These are phyloP conservation scores for Eucalyptus sideroxylon DNA, from an alignment of 345 rosid genomes.

Conservation along the genomic window DNA sequence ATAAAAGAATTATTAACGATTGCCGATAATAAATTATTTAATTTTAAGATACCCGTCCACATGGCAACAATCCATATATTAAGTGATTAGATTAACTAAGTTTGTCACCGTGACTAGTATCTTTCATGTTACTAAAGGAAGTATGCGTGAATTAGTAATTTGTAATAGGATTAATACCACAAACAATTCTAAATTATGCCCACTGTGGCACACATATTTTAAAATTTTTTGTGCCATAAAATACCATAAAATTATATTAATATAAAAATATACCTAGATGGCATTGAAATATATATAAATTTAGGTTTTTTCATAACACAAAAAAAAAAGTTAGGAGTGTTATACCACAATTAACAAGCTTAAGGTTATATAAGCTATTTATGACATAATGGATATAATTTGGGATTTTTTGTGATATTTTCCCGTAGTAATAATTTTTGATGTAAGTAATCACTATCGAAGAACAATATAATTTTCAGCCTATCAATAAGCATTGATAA, in stretches of 20 bases:
- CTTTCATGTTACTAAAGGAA: background rate
- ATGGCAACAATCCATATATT: background rate
- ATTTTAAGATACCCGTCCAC: background rate
- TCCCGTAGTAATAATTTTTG: too few relatives aligned
- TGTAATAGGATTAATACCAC: background rate
- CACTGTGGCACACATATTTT: background rate
- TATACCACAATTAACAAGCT: background rate
- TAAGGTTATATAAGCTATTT: too few relatives aligned
- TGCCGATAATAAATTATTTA: background rate
- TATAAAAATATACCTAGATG: too few relatives aligned
- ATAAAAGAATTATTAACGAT: background rate
- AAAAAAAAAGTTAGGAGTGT: too few relatives aligned
- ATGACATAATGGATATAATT: background rate
- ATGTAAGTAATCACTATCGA: too few relatives aligned
- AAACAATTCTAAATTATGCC: fast-evolving
- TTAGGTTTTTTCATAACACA: background rate
- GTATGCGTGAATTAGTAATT: background rate
- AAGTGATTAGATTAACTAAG: background rate
- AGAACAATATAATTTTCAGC: background rate
- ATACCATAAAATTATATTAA: too few relatives aligned
- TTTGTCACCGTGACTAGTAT: background rate
- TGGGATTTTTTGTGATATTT: too few relatives aligned
- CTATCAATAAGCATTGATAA: background rate
- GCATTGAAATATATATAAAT: too few relatives aligned
- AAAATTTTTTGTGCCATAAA: too few relatives aligned